Evolutionary conservation across 2,329 filamentous ascomycete species (phyloP).

Genomic region (Tolypocladium paradoxum): DNA sequence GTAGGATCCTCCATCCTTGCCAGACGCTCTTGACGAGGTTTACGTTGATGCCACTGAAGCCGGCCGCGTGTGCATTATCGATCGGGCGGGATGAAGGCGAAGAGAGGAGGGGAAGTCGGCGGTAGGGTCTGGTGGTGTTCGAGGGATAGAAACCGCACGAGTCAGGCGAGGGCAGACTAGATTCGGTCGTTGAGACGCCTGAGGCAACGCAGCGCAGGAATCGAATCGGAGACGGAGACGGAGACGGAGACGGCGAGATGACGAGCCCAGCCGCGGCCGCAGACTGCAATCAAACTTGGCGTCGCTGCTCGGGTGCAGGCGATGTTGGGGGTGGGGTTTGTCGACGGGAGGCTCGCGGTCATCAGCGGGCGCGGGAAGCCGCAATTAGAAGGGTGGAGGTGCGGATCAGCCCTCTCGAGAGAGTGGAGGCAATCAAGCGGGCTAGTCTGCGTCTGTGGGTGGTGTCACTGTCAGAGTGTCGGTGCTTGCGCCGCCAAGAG

Average conservation of each 20-base stretch:
- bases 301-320: background rate
- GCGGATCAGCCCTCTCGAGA: background rate
- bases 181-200: background rate
- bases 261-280: background rate
- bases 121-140: background rate
- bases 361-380: background rate
- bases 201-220: background rate
- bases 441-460: background rate
- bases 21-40: background rate
- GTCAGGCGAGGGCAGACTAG: background rate
- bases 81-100: background rate
- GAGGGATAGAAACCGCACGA: background rate
- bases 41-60: background rate
- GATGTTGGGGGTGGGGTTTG: background rate
- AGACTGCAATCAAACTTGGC: background rate
- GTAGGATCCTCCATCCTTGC: conserved; percentile 3
- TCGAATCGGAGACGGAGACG: background rate
- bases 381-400: background rate
- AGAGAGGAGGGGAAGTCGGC: background rate
- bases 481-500: background rate
- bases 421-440: background rate
- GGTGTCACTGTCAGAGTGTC: background rate
- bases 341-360: background rate
- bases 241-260: background rate
- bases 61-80: conserved; percentile 5